Base-by-base conservation (phyloP, 345 rosid species). In the Streptanthus diversifolius region DNA sequence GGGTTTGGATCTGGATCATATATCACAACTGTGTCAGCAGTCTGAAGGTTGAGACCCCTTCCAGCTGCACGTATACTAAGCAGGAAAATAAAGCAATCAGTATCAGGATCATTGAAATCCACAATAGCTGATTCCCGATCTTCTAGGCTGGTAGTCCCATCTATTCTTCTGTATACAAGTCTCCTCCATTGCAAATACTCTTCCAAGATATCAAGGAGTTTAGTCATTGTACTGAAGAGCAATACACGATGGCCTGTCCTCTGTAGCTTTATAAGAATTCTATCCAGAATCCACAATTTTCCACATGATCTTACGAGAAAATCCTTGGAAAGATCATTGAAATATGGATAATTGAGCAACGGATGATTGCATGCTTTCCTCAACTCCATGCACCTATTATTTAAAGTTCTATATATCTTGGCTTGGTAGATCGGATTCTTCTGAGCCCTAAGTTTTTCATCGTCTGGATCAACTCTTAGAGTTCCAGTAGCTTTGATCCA, bases 1-100 rank as follows among this genome's bases (percentile, higher is more conserved):
- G 99, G 99, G 80, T 95, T 95, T 47, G 99, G 98, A 84, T 95
- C 99, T 49, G 99, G 99, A 86, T 95, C 99, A 75, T 95, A 95
- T 70, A 95, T 95, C 73, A 95, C 82, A 66, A 95, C 99, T 7
- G 99, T 95, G 78, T 95, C 99, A 35, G 99, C 99, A 73, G 98
- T 82, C 72, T 95, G 99, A 80, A 95, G 98, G 86, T 95, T 95
- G 78, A 95, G 99, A 81, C 99, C 99, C 78, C 99, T 84, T 48
- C 99, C 98, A 79, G 99, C 98, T 5, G 99, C 99, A 74, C 98
- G 97, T 61, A 95, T 95, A 65, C 99, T 95, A 33, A 95, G 93
- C 85, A 95, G 77, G 82, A 95, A 95, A 74, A 95, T 92, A 72
- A 95, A 95, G 82, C 96, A 90, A 61, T 92, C 99, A 11, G 99